Conservation (phyloP, 2,329 filamentous ascomycete species). For the Aspergillus japonicus region DNA sequence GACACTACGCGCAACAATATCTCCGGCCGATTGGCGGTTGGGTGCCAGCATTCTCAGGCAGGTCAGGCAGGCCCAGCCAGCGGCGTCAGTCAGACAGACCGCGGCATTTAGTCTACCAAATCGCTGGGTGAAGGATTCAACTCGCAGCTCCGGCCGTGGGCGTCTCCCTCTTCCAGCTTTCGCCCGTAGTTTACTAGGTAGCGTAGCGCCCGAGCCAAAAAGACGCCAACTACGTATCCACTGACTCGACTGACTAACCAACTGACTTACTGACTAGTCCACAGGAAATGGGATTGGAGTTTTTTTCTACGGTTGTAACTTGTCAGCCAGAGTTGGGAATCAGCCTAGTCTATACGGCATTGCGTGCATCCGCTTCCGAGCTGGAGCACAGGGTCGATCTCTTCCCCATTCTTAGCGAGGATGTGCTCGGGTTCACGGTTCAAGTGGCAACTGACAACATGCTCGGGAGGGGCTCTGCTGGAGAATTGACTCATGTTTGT, state of each 20-base stretch:
- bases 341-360: constrained; percentile 8
- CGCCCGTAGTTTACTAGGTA: constrained; percentile 5
- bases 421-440: background rate
- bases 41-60: constrained; percentile 14
- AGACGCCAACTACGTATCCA: constrained; percentile 5
- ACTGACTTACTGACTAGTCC: background rate
- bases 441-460: background rate
- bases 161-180: constrained; percentile 9
- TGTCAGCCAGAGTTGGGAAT: background rate
- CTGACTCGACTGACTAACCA: constrained; percentile 6
- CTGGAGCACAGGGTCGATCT: constrained; percentile 10
- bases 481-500: background rate
- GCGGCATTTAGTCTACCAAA: constrained; percentile 13
- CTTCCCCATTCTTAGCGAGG: background rate
- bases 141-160: constrained; percentile 17
- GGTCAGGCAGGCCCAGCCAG: background rate
- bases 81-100: constrained; percentile 9
- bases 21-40: constrained; percentile 4
- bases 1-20: constrained; percentile 5
- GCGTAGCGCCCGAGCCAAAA: constrained; percentile 17
- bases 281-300: background rate
- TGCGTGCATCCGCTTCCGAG: constrained; percentile 20
- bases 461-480: background rate
- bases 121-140: constrained; percentile 23
- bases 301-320: background rate